Evolutionary conservation across 2,329 filamentous ascomycete species (phyloP), one percentile per base, ranked within the genome.

Genomic region (Beauveria scarabaeidicola): DNA sequence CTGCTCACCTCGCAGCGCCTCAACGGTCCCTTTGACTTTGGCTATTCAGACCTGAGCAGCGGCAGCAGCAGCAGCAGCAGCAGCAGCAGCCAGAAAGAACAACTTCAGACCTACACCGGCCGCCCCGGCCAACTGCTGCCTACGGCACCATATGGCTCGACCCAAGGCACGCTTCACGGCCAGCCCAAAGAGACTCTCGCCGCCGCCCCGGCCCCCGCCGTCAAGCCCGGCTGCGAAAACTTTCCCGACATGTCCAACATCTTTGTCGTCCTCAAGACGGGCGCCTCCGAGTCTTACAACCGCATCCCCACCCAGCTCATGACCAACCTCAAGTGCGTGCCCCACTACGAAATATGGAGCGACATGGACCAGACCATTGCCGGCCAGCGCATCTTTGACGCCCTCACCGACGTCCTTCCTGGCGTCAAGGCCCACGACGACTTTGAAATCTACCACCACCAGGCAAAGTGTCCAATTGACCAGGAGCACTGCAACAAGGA

Each of bases 201-300:
- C 21, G 10, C 21, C 13, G 29, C 23, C 5, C 21, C 36, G 46
- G 19, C 32, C 1, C 6, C 52, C 27, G 29, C 9, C 19, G 41
- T 48, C 52, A 69, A 72, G 43, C 66, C 69, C 47, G 55, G 69
- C 5, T 77, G 75, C 68, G 70, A 68, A 23, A 62, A 64, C 51
- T 76, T 79, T 52, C 75, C 77, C 11, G 72, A 78, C 59, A 75
- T 74, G 11, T 75, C 75, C 48, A 74, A 75, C 63, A 72, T 81
- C 38, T 69, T 80, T 29, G 70, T 84, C 27, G 69, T 84, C 51
- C 77, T 85, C 69, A 84, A 84, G 70, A 84, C 82, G 3, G 81
- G 81, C 40, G 80, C 81, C 2, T 80, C 78, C 43, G 81, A 84
- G 66, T 70, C 79, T 19, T 80, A 75, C 61, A 71, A 76, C 32